These are phyloP conservation scores for Avena sativa DNA, from an alignment of 176 grass and related monocot species.

Conservation along the genomic window DNA sequence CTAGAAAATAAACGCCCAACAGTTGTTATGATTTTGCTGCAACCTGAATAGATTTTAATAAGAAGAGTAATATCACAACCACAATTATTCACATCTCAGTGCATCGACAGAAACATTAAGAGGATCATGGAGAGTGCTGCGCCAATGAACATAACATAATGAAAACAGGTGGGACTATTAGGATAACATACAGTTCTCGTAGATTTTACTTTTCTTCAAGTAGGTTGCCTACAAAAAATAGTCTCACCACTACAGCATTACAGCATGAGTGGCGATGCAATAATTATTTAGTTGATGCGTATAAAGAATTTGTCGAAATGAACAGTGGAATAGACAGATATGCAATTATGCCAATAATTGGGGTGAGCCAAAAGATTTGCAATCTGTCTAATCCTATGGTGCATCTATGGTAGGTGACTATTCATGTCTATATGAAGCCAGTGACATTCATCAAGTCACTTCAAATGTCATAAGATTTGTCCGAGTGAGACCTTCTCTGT, in stretches of 20 bases:
- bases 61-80: neutral
- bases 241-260: constrained; percentile 58
- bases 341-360: constrained; percentile 23
- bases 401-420: constrained; percentile 15
- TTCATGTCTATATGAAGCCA: constrained; percentile 37
- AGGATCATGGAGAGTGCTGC: neutral
- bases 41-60: constrained; percentile 25
- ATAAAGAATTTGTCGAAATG: constrained; percentile 32
- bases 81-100: neutral
- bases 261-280: constrained; percentile 56
- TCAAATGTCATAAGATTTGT: constrained; percentile 34
- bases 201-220: constrained; percentile 65
- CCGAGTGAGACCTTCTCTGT: constrained; percentile 16
- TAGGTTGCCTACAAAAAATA: constrained; percentile 74
- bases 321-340: constrained; percentile 14
- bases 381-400: constrained; percentile 3
- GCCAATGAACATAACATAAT: constrained; percentile 34
- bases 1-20: constrained; percentile 25
- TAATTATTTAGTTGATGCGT: constrained; percentile 58
- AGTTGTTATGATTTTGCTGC: constrained; percentile 31
- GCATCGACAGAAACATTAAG: neutral
- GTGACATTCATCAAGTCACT: constrained; percentile 3
- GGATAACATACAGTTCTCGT: constrained; percentile 45
- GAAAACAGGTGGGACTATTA: constrained; percentile 51
- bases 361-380: neutral